Evolutionary conservation across 2,329 filamentous ascomycete genomes (phyloP).

Genomic region (Phaeosphaeria sp.): DNA sequence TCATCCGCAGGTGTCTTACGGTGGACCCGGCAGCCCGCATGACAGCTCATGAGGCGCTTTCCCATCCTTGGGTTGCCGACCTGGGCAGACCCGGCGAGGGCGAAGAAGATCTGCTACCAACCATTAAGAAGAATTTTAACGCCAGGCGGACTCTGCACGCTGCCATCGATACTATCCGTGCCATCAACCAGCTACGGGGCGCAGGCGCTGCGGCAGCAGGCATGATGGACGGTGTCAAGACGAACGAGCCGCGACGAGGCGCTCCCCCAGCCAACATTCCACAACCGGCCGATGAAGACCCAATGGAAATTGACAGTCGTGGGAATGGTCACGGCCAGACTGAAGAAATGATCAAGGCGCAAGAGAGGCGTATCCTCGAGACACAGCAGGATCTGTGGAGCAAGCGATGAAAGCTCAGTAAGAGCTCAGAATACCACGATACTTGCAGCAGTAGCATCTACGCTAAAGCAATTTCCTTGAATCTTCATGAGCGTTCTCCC

Average conservation of each 20-base stretch:
- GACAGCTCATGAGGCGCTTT: slow-evolving; percentile 81
- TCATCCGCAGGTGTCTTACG: slow-evolving; percentile 90
- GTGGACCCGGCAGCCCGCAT: slow-evolving; percentile 87
- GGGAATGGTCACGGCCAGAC: slow-evolving; percentile 67
- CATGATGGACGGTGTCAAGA: slow-evolving; percentile 68
- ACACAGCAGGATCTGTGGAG: slow-evolving; percentile 65
- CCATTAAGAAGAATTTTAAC: slow-evolving; percentile 75
- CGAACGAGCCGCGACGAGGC: slow-evolving; percentile 58
- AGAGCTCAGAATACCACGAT: too few species aligned
- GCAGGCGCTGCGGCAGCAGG: slow-evolving; percentile 58
- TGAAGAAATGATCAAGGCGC: slow-evolving; percentile 66
- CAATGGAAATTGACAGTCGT: slow-evolving; percentile 60
- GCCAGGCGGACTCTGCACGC: slow-evolving; percentile 69
- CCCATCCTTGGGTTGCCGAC: slow-evolving; percentile 69
- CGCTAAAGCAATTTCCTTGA: too few species aligned
- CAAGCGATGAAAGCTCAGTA: slow-evolving; percentile 27
- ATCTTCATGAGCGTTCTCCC: too few species aligned
- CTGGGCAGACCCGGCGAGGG: slow-evolving; percentile 54
- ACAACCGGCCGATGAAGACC: slow-evolving; percentile 43
- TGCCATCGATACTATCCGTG: slow-evolving; percentile 71
- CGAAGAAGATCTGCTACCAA: slow-evolving; percentile 64
- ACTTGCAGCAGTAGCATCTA: too few species aligned
- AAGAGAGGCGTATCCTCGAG: slow-evolving; percentile 65
- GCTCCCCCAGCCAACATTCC: slow-evolving; percentile 42
- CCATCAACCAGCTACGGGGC: slow-evolving; percentile 71